These are phyloP conservation scores for Scutellaria baicalensis DNA, from an alignment of 257 asterid genomes.

Conservation along the genomic window DNA sequence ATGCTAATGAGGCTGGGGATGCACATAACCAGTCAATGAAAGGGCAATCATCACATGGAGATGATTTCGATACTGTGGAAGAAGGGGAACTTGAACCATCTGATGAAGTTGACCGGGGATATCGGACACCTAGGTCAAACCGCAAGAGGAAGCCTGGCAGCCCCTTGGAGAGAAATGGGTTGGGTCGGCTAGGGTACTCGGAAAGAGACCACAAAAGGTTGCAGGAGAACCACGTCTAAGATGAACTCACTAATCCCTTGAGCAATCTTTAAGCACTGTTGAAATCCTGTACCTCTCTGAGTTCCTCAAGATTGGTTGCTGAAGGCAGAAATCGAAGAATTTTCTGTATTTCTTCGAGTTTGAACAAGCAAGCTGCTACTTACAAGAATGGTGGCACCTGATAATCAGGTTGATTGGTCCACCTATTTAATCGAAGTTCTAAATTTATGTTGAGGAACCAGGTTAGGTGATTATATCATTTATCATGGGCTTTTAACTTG, in stretches of 20 bases:
- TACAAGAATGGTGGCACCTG: background rate
- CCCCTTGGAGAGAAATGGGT: slow-evolving; percentile 48
- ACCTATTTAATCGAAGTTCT: background rate
- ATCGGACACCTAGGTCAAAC: slow-evolving; percentile 46
- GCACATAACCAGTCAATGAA: slow-evolving; percentile 29
- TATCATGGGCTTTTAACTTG: background rate
- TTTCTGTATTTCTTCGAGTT: background rate
- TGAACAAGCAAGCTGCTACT: background rate
- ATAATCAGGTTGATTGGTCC: background rate
- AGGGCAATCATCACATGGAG: slow-evolving; percentile 35
- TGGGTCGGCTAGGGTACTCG: slow-evolving; percentile 56
- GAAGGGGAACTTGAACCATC: slow-evolving; percentile 75
- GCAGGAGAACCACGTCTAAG: slow-evolving; percentile 62
- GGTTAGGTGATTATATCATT: slow-evolving; percentile 1
- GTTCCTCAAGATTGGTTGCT: background rate
- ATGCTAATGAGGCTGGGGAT: slow-evolving; percentile 27
- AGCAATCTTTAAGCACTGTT: background rate
- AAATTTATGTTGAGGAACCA: background rate
- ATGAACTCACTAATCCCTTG: background rate
- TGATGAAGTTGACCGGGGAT: slow-evolving; percentile 40
- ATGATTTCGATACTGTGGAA: slow-evolving; percentile 52
- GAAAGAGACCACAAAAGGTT: slow-evolving; percentile 67
- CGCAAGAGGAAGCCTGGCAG: slow-evolving; percentile 63
- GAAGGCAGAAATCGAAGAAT: background rate
- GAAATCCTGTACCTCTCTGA: background rate